Conservation (phyloP, 169 alveolate species). For the Cryptosporidium meleagridis region DNA sequence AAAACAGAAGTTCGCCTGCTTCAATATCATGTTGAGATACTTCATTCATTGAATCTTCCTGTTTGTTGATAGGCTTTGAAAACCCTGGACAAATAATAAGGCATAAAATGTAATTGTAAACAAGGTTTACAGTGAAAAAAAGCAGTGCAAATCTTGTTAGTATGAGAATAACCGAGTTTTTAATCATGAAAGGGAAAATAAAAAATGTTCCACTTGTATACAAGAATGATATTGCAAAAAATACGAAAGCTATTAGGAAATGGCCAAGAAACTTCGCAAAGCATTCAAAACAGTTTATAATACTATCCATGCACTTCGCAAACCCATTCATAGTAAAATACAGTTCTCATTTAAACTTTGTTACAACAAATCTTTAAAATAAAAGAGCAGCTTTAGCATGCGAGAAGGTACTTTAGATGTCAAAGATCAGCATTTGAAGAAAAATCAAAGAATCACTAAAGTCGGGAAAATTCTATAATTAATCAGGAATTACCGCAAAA, state of each 20-base stretch:
- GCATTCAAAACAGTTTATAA: conserved; percentile 33
- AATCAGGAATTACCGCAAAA: background rate
- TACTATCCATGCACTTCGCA: conserved; percentile 3
- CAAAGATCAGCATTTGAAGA: background rate
- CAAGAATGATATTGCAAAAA: conserved; percentile 44
- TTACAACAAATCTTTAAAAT: background rate
- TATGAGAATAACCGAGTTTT: background rate
- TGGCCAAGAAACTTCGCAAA: conserved; percentile 54
- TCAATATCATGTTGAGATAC: background rate
- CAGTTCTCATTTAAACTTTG: background rate
- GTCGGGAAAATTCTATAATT: background rate
- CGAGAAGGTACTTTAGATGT: background rate
- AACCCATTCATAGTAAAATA: background rate
- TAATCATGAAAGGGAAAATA: conserved; percentile 44
- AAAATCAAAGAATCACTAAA: background rate
- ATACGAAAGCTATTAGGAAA: conserved; percentile 62
- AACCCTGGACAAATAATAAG: conserved; percentile 33
- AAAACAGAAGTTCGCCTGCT: background rate
- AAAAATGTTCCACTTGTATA: conserved; percentile 60
- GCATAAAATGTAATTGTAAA: conserved; percentile 51
- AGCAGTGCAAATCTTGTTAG: background rate
- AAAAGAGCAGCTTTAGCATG: background rate
- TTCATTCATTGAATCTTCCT: background rate
- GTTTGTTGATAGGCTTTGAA: background rate
- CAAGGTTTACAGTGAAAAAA: conserved; percentile 45